Evolutionary conservation across 1,284 basidiomycete species (phyloP).

Genomic region (Marasmius tenuissimus): DNA sequence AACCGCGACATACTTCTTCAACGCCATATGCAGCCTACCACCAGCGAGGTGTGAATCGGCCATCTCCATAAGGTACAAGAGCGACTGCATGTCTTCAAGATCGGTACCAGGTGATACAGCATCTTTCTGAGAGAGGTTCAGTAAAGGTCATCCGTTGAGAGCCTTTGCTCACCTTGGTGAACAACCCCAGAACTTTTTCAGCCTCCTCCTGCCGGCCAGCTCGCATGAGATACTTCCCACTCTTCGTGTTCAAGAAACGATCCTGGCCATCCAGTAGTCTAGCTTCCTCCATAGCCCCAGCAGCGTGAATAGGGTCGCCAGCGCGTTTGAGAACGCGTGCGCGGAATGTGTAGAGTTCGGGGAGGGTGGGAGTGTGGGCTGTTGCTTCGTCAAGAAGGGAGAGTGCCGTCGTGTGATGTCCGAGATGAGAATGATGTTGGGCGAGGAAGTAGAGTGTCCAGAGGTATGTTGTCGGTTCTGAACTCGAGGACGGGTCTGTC

Average conservation of each 20-base stretch:
- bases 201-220: slow-evolving; percentile 81
- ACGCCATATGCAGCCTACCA: slow-evolving; percentile 75
- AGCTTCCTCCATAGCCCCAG: slow-evolving; percentile 80
- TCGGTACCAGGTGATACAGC: slow-evolving; percentile 77
- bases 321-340: slow-evolving; percentile 87
- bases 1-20: slow-evolving; percentile 85
- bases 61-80: slow-evolving; percentile 87
- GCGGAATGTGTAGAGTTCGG: slow-evolving; percentile 86
- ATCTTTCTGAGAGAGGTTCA: slow-evolving; percentile 64
- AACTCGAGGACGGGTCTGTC: slow-evolving; percentile 25
- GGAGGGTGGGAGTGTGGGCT: slow-evolving; percentile 89
- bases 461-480: slow-evolving; percentile 85
- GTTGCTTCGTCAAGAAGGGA: slow-evolving; percentile 68
- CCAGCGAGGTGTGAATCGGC: slow-evolving; percentile 69
- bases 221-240: slow-evolving; percentile 88
- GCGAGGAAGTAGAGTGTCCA: slow-evolving; percentile 97
- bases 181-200: slow-evolving; percentile 71
- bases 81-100: slow-evolving; percentile 94
- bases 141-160: not conserved
- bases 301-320: slow-evolving; percentile 81
- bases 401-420: slow-evolving; percentile 60
- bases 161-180: slow-evolving; percentile 73
- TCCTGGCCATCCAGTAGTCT: slow-evolving; percentile 92
- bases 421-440: slow-evolving; percentile 81
- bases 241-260: slow-evolving; percentile 93